Evolutionary conservation across 345 rosid genomes (phyloP), one percentile per base, ranked within the genome.

Genomic region (Rhodomyrtus tomentosa): DNA sequence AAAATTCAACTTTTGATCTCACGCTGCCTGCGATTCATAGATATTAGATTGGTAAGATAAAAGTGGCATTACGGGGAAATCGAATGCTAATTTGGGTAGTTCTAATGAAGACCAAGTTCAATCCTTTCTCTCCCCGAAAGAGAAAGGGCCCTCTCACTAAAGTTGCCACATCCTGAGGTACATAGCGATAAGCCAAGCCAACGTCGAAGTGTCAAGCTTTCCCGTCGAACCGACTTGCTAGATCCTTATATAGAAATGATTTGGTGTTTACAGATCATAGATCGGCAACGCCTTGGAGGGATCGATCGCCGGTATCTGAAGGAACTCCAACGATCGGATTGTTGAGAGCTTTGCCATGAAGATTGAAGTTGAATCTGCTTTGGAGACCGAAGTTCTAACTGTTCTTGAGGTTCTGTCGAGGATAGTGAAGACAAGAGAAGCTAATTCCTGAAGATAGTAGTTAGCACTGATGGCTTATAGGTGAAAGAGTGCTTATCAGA

Each of bases 211-310:
- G 24, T 13, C 3, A 4, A 68, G 18, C 45, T 3, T 32, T 32
- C 76, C 5, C 2, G 12, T 55, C 0, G n/a, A 55, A 5, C 5
- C 4, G 1, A 24, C n/a, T 5, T 55, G 4, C n/a, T 5, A 22
- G 3, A 55, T 22, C 58, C 27, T 3, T 21, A 7, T 20, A 21
- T 53, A 21, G 21, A 20, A 21, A 51, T 55, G 24, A 22, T 55
- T 22, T 55, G 58, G n/a, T 22, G 58, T n/a, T n/a, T n/a, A n/a
- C n/a, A n/a, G n/a, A n/a, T n/a, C n/a, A n/a, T n/a, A n/a, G n/a
- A n/a, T n/a, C n/a, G n/a, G n/a, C n/a, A n/a, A n/a, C n/a, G n/a
- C n/a, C n/a, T n/a, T n/a, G n/a, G n/a, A n/a, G n/a, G n/a, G n/a
- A n/a, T n/a, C n/a, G n/a, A n/a, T n/a, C n/a, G n/a, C n/a, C n/a